Percentiles rank a stretch among this genome's conserved stretches.
Conservation (phyloP, 768 basidiomycete genomes). For the Trametes cubensis region DNA sequence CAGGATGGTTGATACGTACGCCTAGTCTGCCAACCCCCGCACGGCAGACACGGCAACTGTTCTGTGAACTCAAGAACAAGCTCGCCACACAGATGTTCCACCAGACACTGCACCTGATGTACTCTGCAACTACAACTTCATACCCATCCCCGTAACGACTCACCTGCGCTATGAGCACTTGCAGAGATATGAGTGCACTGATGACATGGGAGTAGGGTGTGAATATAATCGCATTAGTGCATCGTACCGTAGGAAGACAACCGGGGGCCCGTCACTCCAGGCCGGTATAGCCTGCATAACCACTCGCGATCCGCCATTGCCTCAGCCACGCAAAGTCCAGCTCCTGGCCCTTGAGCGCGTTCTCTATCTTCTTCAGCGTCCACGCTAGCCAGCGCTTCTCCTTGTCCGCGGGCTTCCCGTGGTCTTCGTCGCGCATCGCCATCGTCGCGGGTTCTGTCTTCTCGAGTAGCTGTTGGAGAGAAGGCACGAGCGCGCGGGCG, state of each 20-base stretch:
- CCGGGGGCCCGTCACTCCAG: slow-evolving; percentile 1
- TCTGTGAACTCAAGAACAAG: too few relatives aligned
- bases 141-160: too few relatives aligned
- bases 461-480: slow-evolving; percentile 40
- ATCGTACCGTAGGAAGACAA: slow-evolving; percentile 4
- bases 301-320: slow-evolving; percentile 32
- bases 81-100: too few relatives aligned
- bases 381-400: slow-evolving; percentile 43
- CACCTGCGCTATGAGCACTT: too few relatives aligned
- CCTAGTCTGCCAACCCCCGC: too few relatives aligned
- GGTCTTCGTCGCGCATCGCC: slow-evolving; percentile 18
- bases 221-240: slow-evolving; percentile 1
- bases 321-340: slow-evolving; percentile 32
- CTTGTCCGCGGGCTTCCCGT: slow-evolving; percentile 27
- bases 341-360: slow-evolving; percentile 35
- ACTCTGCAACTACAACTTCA: too few relatives aligned
- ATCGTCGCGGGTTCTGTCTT: slow-evolving; percentile 24
- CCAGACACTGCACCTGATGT: too few relatives aligned
- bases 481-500: slow-evolving; percentile 46
- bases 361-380: slow-evolving; percentile 41
- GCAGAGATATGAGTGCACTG: too few relatives aligned
- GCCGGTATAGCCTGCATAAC: slow-evolving; percentile 23
- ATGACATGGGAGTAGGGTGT: too few relatives aligned
- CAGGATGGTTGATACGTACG: too few relatives aligned
- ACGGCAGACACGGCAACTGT: too few relatives aligned